Conservation (phyloP, 106 monocot genomes). For the Chionographis japonica region DNA sequence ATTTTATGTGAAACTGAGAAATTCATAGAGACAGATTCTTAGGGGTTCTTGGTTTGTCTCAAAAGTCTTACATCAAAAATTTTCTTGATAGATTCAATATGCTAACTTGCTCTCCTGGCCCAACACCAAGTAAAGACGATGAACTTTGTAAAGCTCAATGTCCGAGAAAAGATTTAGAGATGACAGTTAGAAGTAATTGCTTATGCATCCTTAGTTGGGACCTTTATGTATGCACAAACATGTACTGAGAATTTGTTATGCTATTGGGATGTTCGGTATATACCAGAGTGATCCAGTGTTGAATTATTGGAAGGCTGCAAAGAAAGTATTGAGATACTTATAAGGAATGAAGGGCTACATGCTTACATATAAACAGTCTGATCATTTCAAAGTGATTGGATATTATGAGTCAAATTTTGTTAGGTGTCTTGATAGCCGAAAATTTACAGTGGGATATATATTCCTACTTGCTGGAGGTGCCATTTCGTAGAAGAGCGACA, state of each 20-base stretch:
- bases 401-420: neutral
- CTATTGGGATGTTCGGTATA: neutral
- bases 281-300: neutral
- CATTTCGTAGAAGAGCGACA: neutral
- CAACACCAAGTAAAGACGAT: no score
- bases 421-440: neutral
- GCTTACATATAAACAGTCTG: neutral
- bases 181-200: no score
- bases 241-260: neutral
- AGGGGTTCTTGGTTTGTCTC: no score
- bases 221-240: no score
- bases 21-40: no score
- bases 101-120: no score
- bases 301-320: neutral
- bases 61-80: no score
- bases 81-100: no score
- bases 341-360: neutral
- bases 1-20: no score
- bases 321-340: neutral
- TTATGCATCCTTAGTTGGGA: no score
- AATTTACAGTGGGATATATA: neutral
- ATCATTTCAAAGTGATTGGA: neutral
- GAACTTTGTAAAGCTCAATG: no score
- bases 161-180: no score
- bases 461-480: neutral